Evolutionary conservation across 2,329 filamentous ascomycete genomes (phyloP).

Genomic region (Furcasterigmium furcatum): DNA sequence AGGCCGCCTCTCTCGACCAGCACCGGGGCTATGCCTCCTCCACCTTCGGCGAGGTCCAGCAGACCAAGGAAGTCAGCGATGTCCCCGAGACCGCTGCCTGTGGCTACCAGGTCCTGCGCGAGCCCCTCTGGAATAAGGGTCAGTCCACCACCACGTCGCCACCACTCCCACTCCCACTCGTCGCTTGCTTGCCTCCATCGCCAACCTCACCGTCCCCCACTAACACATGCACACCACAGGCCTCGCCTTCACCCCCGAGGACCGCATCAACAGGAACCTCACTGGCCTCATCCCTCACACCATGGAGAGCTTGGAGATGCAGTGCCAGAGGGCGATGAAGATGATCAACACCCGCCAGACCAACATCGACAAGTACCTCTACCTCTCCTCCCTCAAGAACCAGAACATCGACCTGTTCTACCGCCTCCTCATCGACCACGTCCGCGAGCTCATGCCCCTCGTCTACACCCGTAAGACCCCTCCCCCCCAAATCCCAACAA

Average conservation of each 20-base stretch:
- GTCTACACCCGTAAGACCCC: conserved; percentile 61
- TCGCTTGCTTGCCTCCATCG: neutral
- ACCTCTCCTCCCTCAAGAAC: conserved; percentile 71
- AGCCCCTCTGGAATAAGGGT: conserved; percentile 67
- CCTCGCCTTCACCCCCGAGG: conserved; percentile 61
- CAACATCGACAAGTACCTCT: conserved; percentile 78
- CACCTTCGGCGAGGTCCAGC: conserved; percentile 53
- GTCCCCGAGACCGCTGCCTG: conserved; percentile 45
- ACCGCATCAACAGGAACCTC: conserved; percentile 61
- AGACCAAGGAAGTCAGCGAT: conserved; percentile 52
- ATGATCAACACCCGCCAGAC: conserved; percentile 70
- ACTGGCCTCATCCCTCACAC: conserved; percentile 64
- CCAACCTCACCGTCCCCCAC: conserved; percentile 6
- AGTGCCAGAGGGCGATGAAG: conserved; percentile 66
- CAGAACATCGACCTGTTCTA: conserved; percentile 82
- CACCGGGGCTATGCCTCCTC: conserved; percentile 58
- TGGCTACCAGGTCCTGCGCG: conserved; percentile 59
- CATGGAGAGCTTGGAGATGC: conserved; percentile 57
- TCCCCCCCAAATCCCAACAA: too few relatives aligned
- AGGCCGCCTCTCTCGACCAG: conserved; percentile 56
- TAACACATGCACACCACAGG: conserved; percentile 36
- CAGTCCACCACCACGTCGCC: conserved; percentile 20
- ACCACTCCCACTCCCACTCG: conserved; percentile 5
- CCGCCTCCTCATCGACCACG: conserved; percentile 73
- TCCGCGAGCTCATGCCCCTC: conserved; percentile 75